phyloP scores from a whole-genome alignment of 371 early-diverging fungal species.

The Paraphysoderma sedebokerense region DNA sequence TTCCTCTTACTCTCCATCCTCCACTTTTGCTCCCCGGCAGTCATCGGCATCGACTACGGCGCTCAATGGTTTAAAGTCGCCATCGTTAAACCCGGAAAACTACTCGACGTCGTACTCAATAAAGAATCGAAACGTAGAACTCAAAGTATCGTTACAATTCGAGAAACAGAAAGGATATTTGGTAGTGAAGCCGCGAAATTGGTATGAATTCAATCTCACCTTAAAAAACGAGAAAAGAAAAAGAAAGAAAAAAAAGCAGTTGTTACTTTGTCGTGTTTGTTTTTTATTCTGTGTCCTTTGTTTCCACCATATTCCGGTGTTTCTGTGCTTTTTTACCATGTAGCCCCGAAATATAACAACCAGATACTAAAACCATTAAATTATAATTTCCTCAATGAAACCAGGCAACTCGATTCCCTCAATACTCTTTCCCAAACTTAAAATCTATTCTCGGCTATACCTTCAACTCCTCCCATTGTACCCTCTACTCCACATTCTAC shows the following conservation, averaged over 20 bases:
- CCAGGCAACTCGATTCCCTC: conserved; percentile 74
- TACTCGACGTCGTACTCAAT: conserved; percentile 85
- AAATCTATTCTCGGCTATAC: conserved; percentile 64
- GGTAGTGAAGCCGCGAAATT: conserved; percentile 71
- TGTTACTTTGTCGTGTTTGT: too few species aligned
- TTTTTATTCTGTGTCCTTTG: too few species aligned
- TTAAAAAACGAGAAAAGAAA: too few species aligned
- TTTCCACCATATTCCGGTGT: too few species aligned
- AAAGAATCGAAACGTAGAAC: conserved; percentile 91
- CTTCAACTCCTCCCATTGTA: conserved; percentile 44
- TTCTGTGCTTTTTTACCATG: too few species aligned
- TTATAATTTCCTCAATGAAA: too few species aligned
- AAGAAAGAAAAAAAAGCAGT: too few species aligned
- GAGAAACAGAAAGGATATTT: conserved; percentile 56
- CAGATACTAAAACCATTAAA: too few species aligned
- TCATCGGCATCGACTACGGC: conserved; percentile 92
- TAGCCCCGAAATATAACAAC: too few species aligned
- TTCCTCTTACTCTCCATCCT: neutral
- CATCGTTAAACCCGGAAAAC: conserved; percentile 75
- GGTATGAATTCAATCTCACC: conserved; percentile 27
- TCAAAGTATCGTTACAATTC: conserved; percentile 56
- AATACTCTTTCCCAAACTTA: conserved; percentile 55
- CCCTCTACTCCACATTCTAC: conserved; percentile 50
- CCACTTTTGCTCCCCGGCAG: conserved; percentile 25
- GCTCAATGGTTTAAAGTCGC: conserved; percentile 92